Evolutionary conservation across 495 filamentous ascomycete genomes (phyloP).

Genomic region (Oidiodendron maius): DNA sequence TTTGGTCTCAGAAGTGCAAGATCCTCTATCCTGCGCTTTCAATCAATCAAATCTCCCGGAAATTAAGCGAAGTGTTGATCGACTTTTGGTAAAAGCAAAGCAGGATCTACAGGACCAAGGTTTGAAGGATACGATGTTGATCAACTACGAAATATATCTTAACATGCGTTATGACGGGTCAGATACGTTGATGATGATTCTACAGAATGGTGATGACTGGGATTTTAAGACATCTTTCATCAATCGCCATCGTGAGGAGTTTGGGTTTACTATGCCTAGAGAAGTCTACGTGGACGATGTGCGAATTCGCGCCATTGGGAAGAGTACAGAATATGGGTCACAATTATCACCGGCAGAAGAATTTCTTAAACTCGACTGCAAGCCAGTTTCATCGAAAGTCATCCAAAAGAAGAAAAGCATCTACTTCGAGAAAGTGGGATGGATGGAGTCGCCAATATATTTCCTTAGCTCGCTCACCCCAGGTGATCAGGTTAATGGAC

Average conservation of each 20-base stretch:
- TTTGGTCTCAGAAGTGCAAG: conserved; percentile 46
- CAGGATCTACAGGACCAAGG: conserved; percentile 21
- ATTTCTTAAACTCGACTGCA: not conserved
- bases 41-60: not conserved
- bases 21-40: conserved; percentile 40
- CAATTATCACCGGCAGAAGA: not conserved
- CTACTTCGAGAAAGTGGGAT: conserved; percentile 14
- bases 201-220: conserved; percentile 32
- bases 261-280: conserved; percentile 43
- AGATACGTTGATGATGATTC: conserved; percentile 45
- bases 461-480: conserved; percentile 11
- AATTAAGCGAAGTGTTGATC: not conserved
- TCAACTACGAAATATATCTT: conserved; percentile 43
- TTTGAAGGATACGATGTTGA: conserved; percentile 29
- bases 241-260: conserved; percentile 43
- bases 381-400: not conserved
- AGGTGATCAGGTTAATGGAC: conserved; percentile 17
- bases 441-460: conserved; percentile 18
- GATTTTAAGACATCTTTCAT: conserved; percentile 40
- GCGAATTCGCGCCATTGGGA: conserved; percentile 34
- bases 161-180: conserved; percentile 51
- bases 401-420: not conserved
- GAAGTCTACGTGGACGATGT: conserved; percentile 47
- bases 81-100: not conserved
- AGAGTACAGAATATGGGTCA: not conserved